These are phyloP conservation scores for Neobulgaria alba DNA, from an alignment of 2,329 filamentous ascomycete species.

Conservation along the genomic window DNA sequence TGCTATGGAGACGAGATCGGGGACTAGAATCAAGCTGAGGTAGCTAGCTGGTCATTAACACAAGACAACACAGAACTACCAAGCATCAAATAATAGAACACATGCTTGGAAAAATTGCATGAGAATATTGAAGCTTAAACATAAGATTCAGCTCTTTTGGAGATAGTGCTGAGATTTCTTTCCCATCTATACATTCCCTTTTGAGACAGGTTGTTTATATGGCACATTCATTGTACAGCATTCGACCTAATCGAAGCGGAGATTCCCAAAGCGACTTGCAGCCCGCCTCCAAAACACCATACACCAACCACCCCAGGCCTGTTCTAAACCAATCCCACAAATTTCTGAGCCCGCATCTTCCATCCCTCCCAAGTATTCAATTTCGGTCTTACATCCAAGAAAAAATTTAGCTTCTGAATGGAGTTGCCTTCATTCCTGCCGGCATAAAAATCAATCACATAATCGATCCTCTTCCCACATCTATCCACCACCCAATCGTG, in stretches of 20 bases:
- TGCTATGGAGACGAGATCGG: slow-evolving; percentile 58
- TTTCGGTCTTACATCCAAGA: slow-evolving; percentile 60
- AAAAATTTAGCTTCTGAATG: slow-evolving; percentile 49
- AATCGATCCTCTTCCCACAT: slow-evolving; percentile 78
- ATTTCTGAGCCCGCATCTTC: slow-evolving; percentile 52
- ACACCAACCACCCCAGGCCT: not conserved
- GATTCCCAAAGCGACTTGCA: not conserved
- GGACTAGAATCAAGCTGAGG: slow-evolving; percentile 30
- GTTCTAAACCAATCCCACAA: slow-evolving; percentile 36
- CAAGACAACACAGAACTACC: too few relatives aligned
- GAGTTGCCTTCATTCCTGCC: slow-evolving; percentile 42
- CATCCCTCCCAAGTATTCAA: slow-evolving; percentile 59
- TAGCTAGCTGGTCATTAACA: too few relatives aligned
- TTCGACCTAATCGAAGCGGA: not conserved
- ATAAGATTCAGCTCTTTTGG: too few relatives aligned
- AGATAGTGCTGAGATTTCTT: too few relatives aligned
- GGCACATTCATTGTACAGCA: not conserved
- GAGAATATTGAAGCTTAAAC: too few relatives aligned
- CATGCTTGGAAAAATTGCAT: too few relatives aligned
- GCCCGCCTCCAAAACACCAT: not conserved
- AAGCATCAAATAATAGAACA: too few relatives aligned
- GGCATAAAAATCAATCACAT: slow-evolving; percentile 96
- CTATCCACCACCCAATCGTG: slow-evolving; percentile 97
- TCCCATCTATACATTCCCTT: too few relatives aligned
- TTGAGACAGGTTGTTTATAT: too few relatives aligned